Evolutionary conservation across 2,329 filamentous ascomycete species (phyloP), one percentile per base, ranked within the genome.

Genomic region (Penicillium hesseltinei): DNA sequence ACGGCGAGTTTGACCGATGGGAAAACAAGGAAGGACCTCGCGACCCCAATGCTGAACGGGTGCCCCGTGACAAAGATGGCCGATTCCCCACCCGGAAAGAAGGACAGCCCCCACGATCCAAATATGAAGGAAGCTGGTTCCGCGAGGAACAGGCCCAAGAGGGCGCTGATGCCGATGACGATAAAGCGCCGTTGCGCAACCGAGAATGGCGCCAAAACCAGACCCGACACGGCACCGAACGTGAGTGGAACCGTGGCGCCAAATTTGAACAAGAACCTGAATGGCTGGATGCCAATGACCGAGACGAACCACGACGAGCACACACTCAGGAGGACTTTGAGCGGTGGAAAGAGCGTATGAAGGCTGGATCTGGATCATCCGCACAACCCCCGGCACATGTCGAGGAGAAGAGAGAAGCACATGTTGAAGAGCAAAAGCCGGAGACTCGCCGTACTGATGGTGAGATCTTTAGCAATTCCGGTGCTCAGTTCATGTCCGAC

Each of bases 321-420:
- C 89, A 91, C 66, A 96, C 92, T 0, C 88, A 91, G 68, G 92
- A 95, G 69, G 92, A 97, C 64, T 95, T 97, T 73, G 88, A 95
- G 76, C 90, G 90, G 65, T 97, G 93, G 86, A 96, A 96, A 82
- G 91, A 95, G 66, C 84, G 83, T 62, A 95, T 95, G 91, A 93
- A 90, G 74, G 87, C 86, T 39, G 82, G 84, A 60, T 84, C 74
- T 52, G 62, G 62, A n/a, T 45, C 58, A 50, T 62, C 68, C n/a
- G 63, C 66, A 29, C 61, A 63, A 43, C 54, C 68, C 38, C 64
- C 76, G 47, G 61, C 73, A 33, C 69, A 75, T 39, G 66, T 71
- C 10, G 74, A 74, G 49, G 76, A 81, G 57, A 80, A 80, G 66
- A 80, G 76, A 60, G 77, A 79, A 46, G 60, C 51, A n/a, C 57